Evolutionary conservation across 495 filamentous ascomycete genomes (phyloP), one percentile per base, ranked within the genome.

Genomic region (Daldinia concentrica): DNA sequence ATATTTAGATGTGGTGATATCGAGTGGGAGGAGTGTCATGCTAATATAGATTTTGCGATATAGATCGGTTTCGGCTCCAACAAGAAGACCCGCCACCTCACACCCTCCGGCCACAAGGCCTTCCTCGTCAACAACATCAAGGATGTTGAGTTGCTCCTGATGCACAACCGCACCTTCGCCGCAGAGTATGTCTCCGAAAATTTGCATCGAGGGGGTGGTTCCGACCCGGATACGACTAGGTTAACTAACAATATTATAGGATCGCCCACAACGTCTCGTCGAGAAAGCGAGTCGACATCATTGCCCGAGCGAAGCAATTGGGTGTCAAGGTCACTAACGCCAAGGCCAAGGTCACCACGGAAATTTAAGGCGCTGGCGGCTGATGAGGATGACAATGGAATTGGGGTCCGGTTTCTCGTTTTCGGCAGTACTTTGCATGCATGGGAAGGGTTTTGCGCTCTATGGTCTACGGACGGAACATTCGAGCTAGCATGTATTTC

Each of bases 81-180:
- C 90, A 95, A 91, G 89, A 98, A 97, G 90, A 99, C 95, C 79
- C 89, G 91, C 72, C 94, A 98, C 87, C 90, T 98, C 89, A 97
- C 94, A 90, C 96, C 95, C 80, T 97, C 93, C 78, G 95, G 95
- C 85, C 95, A 98, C 90, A 98, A 98, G 89, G 94, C 95, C 66
- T 99, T 99, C 90, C 90, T 98, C 80, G 95, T 99, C 85, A 90
- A 93, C 88, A 98, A 98, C 89, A 80, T 90, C 83, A 85, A 89
- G 79, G 96, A 98, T 79, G 91, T 99, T 79, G 95, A 98, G 85
- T 90, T 99, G 69, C 92, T 99, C 75, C 89, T 99, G 68, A 99
- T 99, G 95, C 96, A 99, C 91, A 98, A 98, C 91, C 91, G 91
- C 82, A 97, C 93, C 81, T 97, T 90, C 85, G 95, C 95, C 81